phyloP scores from a whole-genome alignment of 129 eudicot genomes.

The Glebionis coronaria region DNA sequence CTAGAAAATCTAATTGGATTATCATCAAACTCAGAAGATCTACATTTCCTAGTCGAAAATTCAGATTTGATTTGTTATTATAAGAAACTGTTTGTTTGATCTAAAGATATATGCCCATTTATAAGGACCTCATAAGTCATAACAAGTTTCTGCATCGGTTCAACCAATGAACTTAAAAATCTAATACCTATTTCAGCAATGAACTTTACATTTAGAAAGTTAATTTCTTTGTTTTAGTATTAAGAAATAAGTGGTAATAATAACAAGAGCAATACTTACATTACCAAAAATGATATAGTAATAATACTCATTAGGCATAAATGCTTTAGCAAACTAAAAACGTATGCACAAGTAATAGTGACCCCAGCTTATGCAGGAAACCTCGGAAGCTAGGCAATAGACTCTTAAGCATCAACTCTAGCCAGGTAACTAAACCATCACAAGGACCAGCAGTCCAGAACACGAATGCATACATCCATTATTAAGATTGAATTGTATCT shows the following conservation, averaged over 20 bases:
- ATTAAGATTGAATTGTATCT: not conserved
- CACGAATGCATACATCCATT: not conserved
- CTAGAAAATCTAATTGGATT: no score
- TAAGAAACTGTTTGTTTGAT: not conserved
- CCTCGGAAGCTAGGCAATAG: not conserved
- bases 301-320: not conserved
- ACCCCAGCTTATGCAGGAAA: not conserved
- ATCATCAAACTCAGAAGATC: no score
- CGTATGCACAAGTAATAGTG: not conserved
- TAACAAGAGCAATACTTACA: not conserved
- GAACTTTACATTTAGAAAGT: not conserved
- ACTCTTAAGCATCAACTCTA: not conserved
- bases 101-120: not conserved
- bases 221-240: slow-evolving; percentile 1
- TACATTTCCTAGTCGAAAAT: not conserved
- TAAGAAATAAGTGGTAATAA: no score
- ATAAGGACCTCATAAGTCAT: slow-evolving; percentile 9
- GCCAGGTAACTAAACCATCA: not conserved
- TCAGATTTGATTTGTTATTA: not conserved
- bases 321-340: not conserved
- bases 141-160: slow-evolving; percentile 10
- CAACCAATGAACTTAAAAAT: not conserved
- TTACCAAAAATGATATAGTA: not conserved
- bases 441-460: not conserved
- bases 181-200: not conserved